A percentile compares a stretch with the other conserved stretches of the same genome.
phyloP scores from a whole-genome alignment of 2,329 filamentous ascomycete genomes.

The Ceratocystis destructans region DNA sequence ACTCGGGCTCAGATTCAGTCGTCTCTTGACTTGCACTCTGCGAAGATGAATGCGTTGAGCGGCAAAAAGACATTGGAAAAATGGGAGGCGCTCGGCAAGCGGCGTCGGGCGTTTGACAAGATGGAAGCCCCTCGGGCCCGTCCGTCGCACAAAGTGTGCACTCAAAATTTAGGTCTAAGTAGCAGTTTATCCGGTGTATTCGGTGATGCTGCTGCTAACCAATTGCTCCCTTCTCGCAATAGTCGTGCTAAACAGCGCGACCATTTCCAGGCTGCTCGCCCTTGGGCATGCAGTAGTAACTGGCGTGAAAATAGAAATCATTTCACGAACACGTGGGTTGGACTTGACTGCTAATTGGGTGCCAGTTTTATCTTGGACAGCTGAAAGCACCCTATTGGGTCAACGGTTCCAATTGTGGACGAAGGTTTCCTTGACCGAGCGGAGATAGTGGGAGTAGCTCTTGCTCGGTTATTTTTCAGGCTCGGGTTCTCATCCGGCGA shows the following conservation, averaged over 20 bases:
- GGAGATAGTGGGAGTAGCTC: background rate
- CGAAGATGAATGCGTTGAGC: background rate
- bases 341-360: constrained; percentile 17
- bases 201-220: constrained; percentile 7
- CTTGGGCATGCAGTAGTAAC: constrained; percentile 17
- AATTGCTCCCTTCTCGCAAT: constrained; percentile 7
- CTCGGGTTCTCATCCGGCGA: constrained; percentile 25
- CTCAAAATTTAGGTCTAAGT: constrained; percentile 1
- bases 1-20: background rate
- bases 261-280: constrained; percentile 7
- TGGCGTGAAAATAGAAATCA: constrained; percentile 18
- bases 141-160: background rate
- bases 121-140: background rate
- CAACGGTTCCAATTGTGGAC: constrained; percentile 18
- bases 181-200: constrained; percentile 9
- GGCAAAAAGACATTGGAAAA: constrained; percentile 52
- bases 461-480: background rate
- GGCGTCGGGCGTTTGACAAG: constrained; percentile 47
- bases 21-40: background rate
- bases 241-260: constrained; percentile 11
- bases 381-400: constrained; percentile 21
- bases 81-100: constrained; percentile 78
- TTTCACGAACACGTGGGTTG: constrained; percentile 18
- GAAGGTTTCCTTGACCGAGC: constrained; percentile 13
- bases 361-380: constrained; percentile 23